These are phyloP conservation scores for Rhizopogon salebrosus DNA, from an alignment of 768 basidiomycete genomes.

Conservation along the genomic window DNA sequence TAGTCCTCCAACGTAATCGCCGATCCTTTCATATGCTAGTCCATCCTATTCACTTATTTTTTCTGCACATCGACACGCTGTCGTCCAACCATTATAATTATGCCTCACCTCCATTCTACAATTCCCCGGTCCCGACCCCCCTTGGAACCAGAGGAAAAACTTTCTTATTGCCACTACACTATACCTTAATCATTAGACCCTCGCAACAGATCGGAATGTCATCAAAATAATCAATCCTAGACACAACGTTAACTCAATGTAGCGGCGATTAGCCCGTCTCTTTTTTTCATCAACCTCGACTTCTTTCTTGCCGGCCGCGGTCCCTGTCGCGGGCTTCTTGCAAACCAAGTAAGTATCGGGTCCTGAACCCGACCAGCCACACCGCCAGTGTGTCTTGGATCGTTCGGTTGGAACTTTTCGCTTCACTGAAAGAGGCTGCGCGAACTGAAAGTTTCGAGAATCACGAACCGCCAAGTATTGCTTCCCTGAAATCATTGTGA, in stretches of 20 bases:
- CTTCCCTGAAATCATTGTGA: neutral
- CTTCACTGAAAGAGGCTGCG: too few relatives aligned
- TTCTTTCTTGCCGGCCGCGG: neutral
- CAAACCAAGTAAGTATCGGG: too few relatives aligned
- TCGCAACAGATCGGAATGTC: neutral
- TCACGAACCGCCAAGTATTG: too few relatives aligned
- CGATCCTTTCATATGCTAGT: conserved; percentile 9
- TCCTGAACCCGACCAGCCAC: too few relatives aligned
- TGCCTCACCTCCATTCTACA: neutral
- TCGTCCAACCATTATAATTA: too few relatives aligned
- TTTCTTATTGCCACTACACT: neutral
- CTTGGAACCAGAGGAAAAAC: too few relatives aligned
- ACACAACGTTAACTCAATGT: neutral
- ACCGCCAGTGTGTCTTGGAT: too few relatives aligned
- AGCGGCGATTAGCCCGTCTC: neutral
- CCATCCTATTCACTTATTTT: too few relatives aligned
- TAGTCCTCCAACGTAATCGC: conserved; percentile 21
- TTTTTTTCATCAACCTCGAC: neutral
- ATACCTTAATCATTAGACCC: neutral
- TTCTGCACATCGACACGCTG: too few relatives aligned
- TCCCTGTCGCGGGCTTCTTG: neutral
- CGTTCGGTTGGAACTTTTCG: too few relatives aligned
- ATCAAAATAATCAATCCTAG: neutral
- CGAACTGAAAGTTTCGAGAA: too few relatives aligned
- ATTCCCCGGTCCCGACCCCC: neutral